Percentiles rank a stretch among this genome's conserved stretches.
Conservation (phyloP, 1,284 basidiomycete species). For the Trichosporon faecale region DNA sequence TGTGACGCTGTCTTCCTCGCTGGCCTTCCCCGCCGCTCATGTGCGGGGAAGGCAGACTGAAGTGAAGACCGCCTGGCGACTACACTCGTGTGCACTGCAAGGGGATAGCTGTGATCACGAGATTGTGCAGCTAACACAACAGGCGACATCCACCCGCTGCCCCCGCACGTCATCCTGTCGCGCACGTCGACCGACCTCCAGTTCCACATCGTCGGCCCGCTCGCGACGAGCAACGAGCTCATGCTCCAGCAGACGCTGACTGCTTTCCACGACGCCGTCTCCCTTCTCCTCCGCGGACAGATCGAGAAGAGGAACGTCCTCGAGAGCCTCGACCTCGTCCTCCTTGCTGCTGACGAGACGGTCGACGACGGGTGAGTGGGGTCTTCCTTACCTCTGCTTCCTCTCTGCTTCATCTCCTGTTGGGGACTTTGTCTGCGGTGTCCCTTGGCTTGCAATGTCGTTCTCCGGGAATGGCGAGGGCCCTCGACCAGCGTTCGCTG, state of each 20-base stretch:
- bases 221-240: slow-evolving; percentile 84
- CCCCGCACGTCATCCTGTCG: slow-evolving; percentile 82
- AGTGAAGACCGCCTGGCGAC: neutral
- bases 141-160: slow-evolving; percentile 95
- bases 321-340: slow-evolving; percentile 90
- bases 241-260: slow-evolving; percentile 84
- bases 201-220: slow-evolving; percentile 87
- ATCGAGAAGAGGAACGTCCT: slow-evolving; percentile 93
- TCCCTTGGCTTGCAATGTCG: too few relatives aligned
- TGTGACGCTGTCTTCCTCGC: neutral
- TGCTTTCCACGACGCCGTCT: slow-evolving; percentile 81
- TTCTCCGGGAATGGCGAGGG: too few relatives aligned
- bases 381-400: neutral
- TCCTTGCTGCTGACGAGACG: slow-evolving; percentile 93
- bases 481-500: too few relatives aligned
- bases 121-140: slow-evolving; percentile 15
- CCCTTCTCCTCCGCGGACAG: slow-evolving; percentile 80
- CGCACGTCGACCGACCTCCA: slow-evolving; percentile 92
- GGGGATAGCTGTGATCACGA: neutral
- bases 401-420: too few relatives aligned
- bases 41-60: neutral
- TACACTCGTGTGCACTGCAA: neutral
- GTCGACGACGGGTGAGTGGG: slow-evolving; percentile 88
- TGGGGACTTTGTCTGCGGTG: too few relatives aligned
- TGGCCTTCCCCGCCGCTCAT: too few relatives aligned